phyloP scores from a whole-genome alignment of 1,139 yeast species.

The Candida labiduridarum region DNA sequence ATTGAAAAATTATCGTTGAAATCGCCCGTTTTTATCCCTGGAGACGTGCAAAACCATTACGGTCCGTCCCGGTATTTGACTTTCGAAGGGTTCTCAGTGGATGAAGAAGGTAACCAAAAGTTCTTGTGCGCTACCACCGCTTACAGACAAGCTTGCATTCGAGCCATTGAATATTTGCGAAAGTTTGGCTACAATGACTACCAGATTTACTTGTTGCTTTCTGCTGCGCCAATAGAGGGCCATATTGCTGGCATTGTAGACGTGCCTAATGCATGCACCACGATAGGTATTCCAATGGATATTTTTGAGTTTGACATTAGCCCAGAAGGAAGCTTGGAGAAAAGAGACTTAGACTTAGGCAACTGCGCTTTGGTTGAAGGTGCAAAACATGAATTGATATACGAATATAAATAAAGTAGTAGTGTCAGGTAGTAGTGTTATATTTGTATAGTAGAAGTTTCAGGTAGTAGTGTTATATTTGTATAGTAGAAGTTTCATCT shows the following conservation, averaged over 20 bases:
- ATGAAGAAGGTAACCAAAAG: slow-evolving; percentile 45
- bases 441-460: too few relatives aligned
- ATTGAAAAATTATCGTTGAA: slow-evolving; percentile 40
- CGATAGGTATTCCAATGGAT: slow-evolving; percentile 53
- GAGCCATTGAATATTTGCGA: slow-evolving; percentile 51
- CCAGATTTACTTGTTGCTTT: slow-evolving; percentile 47
- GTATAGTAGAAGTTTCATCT: too few relatives aligned
- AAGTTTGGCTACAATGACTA: slow-evolving; percentile 53
- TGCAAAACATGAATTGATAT: slow-evolving; percentile 14
- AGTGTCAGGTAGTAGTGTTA: too few relatives aligned
- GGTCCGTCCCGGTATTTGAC: slow-evolving; percentile 52
- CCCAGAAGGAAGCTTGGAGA: slow-evolving; percentile 33
- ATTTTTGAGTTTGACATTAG: slow-evolving; percentile 51
- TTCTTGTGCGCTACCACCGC: slow-evolving; percentile 51
- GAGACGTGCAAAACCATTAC: slow-evolving; percentile 47
- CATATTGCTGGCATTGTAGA: slow-evolving; percentile 55
- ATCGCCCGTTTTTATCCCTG: slow-evolving; percentile 50
- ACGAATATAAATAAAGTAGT: slow-evolving; percentile 9
- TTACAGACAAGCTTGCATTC: slow-evolving; percentile 49
- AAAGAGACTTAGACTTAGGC: slow-evolving; percentile 30
- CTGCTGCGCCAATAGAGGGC: slow-evolving; percentile 53
- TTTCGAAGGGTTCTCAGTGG: slow-evolving; percentile 55
- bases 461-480: too few relatives aligned
- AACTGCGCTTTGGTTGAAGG: slow-evolving; percentile 39
- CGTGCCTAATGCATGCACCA: slow-evolving; percentile 54